Conservation (phyloP, 768 basidiomycete species). For the Kwoniella bestiolae region DNA sequence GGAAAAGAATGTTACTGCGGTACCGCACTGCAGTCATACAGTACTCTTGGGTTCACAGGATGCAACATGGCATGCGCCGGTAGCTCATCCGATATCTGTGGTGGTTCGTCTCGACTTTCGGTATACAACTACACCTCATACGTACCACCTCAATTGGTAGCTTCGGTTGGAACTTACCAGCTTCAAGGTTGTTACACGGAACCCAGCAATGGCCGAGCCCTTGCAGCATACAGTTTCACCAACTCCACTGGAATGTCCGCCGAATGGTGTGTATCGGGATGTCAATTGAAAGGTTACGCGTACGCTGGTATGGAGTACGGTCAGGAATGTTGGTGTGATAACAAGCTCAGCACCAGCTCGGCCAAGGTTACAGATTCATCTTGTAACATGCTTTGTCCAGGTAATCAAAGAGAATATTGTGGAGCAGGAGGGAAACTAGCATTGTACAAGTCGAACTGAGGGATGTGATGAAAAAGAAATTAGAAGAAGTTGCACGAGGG, state of each 20-base stretch:
- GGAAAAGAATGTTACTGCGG: slow-evolving; percentile 44
- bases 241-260: slow-evolving; percentile 21
- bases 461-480: neutral
- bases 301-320: slow-evolving; percentile 71
- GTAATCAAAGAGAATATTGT: slow-evolving; percentile 52
- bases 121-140: slow-evolving; percentile 33
- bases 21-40: slow-evolving; percentile 28
- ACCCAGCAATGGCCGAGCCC: neutral
- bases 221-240: slow-evolving; percentile 13
- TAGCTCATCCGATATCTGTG: slow-evolving; percentile 25
- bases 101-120: slow-evolving; percentile 28
- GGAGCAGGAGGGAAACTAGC: slow-evolving; percentile 35
- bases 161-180: slow-evolving; percentile 25
- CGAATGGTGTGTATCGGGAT: slow-evolving; percentile 67
- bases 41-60: slow-evolving; percentile 19
- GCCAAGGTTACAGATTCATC: slow-evolving; percentile 60
- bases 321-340: slow-evolving; percentile 64
- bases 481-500: neutral
- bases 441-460: slow-evolving; percentile 8
- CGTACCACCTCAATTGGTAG: slow-evolving; percentile 11
- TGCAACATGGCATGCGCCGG: slow-evolving; percentile 34
- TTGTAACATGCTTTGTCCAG: slow-evolving; percentile 77
- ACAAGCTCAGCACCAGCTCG: slow-evolving; percentile 64
- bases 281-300: slow-evolving; percentile 65
- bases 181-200: slow-evolving; percentile 23